Conservation (phyloP, 1,139 yeast species). For the Candida anutae region DNA sequence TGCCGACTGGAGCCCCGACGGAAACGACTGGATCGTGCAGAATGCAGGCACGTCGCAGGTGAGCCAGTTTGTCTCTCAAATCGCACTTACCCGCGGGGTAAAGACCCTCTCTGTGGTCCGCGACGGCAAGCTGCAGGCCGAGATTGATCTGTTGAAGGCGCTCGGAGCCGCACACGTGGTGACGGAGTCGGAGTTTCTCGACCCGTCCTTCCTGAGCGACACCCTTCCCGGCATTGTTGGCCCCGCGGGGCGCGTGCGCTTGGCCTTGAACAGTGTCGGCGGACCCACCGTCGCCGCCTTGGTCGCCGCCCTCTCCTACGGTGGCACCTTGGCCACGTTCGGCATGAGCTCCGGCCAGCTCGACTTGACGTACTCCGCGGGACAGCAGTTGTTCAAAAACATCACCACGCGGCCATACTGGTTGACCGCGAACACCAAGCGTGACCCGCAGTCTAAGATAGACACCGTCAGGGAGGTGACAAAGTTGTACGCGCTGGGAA, state of each 20-base stretch:
- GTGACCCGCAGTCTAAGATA: conserved; percentile 11
- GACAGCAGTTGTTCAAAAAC: conserved; percentile 12
- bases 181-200: conserved; percentile 14
- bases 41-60: conserved; percentile 32
- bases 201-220: conserved; percentile 5
- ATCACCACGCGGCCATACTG: conserved; percentile 13
- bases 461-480: conserved; percentile 8
- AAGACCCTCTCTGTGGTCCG: conserved; percentile 25
- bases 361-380: conserved; percentile 7
- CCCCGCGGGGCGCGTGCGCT: conserved; percentile 14
- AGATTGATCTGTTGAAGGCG: conserved; percentile 13
- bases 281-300: conserved; percentile 18
- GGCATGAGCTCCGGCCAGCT: conserved; percentile 14
- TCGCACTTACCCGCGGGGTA: conserved; percentile 17
- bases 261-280: conserved; percentile 28
- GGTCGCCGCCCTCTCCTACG: conserved; percentile 16
- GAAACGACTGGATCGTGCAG: conserved; percentile 26
- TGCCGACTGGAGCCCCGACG: conserved; percentile 17
- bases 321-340: conserved; percentile 22
- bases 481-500: conserved; percentile 8
- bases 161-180: conserved; percentile 28
- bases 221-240: conserved; percentile 8
- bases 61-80: conserved; percentile 21
- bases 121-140: conserved; percentile 21
- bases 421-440: conserved; percentile 11